phyloP scores from a whole-genome alignment of 805 yeast genomes.

The Ogataea siamensis region DNA sequence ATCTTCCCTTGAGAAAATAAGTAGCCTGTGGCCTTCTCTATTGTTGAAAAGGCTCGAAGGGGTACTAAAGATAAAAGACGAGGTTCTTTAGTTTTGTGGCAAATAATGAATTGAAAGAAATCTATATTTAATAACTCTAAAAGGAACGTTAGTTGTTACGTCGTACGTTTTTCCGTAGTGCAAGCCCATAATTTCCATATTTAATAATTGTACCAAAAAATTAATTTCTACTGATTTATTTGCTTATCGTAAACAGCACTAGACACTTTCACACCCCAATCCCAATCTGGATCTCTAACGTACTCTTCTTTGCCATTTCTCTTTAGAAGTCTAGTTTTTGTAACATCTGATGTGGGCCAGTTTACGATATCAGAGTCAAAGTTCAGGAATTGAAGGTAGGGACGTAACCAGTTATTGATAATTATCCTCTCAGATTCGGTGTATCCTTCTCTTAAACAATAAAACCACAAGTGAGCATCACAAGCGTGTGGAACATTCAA shows the following conservation, averaged over 20 bases:
- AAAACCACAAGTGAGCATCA: constrained; percentile 38
- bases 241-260: constrained; percentile 27
- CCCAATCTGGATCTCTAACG: constrained; percentile 36
- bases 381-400: constrained; percentile 32
- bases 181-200: too few relatives aligned
- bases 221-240: too few relatives aligned
- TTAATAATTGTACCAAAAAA: too few relatives aligned
- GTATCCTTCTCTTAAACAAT: constrained; percentile 28
- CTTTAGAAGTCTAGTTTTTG: constrained; percentile 30
- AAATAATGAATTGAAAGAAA: too few relatives aligned
- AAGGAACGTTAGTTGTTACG: too few relatives aligned
- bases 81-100: not conserved
- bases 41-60: constrained; percentile 17
- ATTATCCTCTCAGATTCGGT: constrained; percentile 27
- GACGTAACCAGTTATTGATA: constrained; percentile 30
- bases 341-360: constrained; percentile 33
- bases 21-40: constrained; percentile 20
- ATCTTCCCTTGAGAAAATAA: constrained; percentile 8
- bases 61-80: constrained; percentile 13
- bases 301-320: constrained; percentile 31
- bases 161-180: too few relatives aligned
- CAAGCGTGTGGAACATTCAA: constrained; percentile 38
- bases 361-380: constrained; percentile 25
- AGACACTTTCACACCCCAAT: constrained; percentile 38
- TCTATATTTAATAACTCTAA: too few relatives aligned